These are phyloP conservation scores for Edaphochlamys debaryana DNA, from an alignment of 139 green algal genomes.

Conservation along the genomic window DNA sequence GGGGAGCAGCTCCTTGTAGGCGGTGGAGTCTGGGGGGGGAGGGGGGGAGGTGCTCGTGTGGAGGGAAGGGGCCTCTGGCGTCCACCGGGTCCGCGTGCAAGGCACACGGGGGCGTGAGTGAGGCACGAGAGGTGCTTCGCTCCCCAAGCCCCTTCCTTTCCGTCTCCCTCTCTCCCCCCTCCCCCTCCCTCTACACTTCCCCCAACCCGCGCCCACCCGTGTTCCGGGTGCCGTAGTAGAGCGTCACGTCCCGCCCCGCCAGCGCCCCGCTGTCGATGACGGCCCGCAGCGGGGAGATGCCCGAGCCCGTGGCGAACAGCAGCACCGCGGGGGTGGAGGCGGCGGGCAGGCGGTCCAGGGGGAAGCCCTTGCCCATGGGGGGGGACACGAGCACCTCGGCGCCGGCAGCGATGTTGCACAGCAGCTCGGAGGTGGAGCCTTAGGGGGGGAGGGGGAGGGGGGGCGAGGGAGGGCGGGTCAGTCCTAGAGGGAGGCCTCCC, in stretches of 20 bases:
- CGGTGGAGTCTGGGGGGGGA: constrained; percentile 35
- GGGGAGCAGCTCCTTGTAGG: constrained; percentile 58
- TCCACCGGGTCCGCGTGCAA: no score
- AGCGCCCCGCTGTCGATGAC: constrained; percentile 80
- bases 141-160: no score
- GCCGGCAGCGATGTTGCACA: constrained; percentile 57
- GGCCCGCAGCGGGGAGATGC: constrained; percentile 82
- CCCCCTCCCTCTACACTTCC: no score
- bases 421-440: constrained; percentile 67
- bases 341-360: constrained; percentile 78
- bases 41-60: no score
- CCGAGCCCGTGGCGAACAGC: constrained; percentile 76
- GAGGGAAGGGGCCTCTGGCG: neutral
- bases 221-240: constrained; percentile 85
- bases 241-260: constrained; percentile 53
- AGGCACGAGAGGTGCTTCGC: no score
- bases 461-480: neutral
- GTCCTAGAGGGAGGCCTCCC: no score
- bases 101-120: no score
- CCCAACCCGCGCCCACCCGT: constrained; percentile 2
- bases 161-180: no score
- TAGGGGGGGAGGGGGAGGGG: neutral
- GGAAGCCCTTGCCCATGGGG: constrained; percentile 85
- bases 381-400: constrained; percentile 53
- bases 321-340: constrained; percentile 58